phyloP scores from a whole-genome alignment of 2,329 filamentous ascomycete genomes.

The Neocatenulostroma microsporum region DNA sequence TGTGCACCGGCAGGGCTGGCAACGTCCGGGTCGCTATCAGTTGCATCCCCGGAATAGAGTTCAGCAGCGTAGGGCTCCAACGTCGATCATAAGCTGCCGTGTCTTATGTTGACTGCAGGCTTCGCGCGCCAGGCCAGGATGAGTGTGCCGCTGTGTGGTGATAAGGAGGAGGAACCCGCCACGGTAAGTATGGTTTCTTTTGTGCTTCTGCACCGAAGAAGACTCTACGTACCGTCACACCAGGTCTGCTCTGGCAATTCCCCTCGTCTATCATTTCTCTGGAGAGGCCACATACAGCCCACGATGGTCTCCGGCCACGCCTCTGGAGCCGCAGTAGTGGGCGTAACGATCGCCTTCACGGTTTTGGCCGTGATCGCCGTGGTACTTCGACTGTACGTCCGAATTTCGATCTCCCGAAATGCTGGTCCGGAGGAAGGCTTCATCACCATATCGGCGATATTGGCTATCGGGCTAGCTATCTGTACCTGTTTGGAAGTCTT shows the following conservation, averaged over 20 bases:
- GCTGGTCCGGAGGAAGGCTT: constrained; percentile 20
- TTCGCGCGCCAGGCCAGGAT: too few species aligned
- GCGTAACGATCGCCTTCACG: constrained; percentile 20
- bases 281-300: neutral
- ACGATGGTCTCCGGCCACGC: constrained; percentile 15
- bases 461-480: constrained; percentile 6
- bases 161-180: too few species aligned
- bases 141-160: too few species aligned
- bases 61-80: too few species aligned
- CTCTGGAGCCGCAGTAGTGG: constrained; percentile 19
- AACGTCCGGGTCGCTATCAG: too few species aligned
- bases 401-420: constrained; percentile 17
- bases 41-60: too few species aligned
- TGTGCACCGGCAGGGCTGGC: too few species aligned
- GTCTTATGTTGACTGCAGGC: too few species aligned
- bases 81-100: too few species aligned
- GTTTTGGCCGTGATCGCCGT: constrained; percentile 17
- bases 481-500: constrained; percentile 15
- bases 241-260: neutral
- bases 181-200: too few species aligned
- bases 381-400: constrained; percentile 15
- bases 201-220: too few species aligned
- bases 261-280: neutral
- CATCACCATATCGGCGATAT: constrained; percentile 15
- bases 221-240: neutral